Base-by-base conservation (phyloP, 257 asterid species). In the Solanum rostratum region DNA sequence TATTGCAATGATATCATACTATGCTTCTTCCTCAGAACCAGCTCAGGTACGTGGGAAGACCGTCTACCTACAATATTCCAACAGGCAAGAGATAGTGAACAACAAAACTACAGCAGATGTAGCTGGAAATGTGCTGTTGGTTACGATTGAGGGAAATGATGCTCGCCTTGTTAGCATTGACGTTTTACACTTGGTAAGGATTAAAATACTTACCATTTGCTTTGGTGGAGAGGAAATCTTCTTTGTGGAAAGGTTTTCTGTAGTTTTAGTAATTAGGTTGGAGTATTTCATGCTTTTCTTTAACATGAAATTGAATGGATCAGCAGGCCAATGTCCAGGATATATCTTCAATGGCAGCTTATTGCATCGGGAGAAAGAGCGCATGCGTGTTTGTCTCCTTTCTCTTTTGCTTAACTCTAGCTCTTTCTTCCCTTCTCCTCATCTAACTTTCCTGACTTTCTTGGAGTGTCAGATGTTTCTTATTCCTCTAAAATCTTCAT, bases 31-130 rank as follows among this genome's bases (percentile, higher is more conserved):
- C 43, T 92, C 99, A 10, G 99, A 97, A 91, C 99, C 98, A 27
- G 99, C 99, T 86, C 99, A 94, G 94, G 99, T 97, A 78, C 98
- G 99, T 87, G 99, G 99, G 92, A 97, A 97, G 90, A 94, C 97
- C 20, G 99, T 97, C 86, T 97, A 97, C 95, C 97, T 97, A 88
- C 99, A 97, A 88, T 97, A 97, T 90, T 97, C 99, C 84, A 97
- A 97, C 97, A 90, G 99, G 90, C 98, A 94, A 91, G 99, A 97
- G 89, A 97, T 97, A 87, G 99, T 95, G 97, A 95, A 97, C 99
- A 97, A 95, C 92, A 97, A 93, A 92, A 97, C 99, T 71, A 93
- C 97, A 76, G 99, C 99, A 84, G 99, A 97, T 90, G 97, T 92
- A 87, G 99, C 99, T 87, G 99, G 99, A 81, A 97, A 97, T 89